These are phyloP conservation scores for Daucus carota DNA, from an alignment of 129 eudicot genomes.

Conservation along the genomic window DH1_v3.0 NC_030383.2:44945001-44945500, in stretches of 20 bases:
- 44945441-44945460: conserved; percentile 26
- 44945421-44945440: conserved; percentile 22
- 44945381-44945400: conserved; percentile 24
- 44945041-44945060: not conserved
- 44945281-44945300: conserved; percentile 38
- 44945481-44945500: not conserved
- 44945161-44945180: not conserved
- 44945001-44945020: not conserved
- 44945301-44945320: conserved; percentile 22
- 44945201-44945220: conserved; percentile 22
- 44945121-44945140: not conserved
- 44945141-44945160: not conserved
- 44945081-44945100: not conserved
- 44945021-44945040: not conserved
- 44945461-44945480: conserved; percentile 14
- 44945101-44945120: not conserved
- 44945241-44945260: conserved; percentile 29
- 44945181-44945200: conserved; percentile 17
- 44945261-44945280: conserved; percentile 51
- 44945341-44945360: conserved; percentile 22
- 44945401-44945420: conserved; percentile 24
- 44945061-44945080: not conserved
- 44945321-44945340: conserved; percentile 21
- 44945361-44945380: conserved; percentile 28
- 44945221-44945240: conserved; percentile 19